phyloP scores from a whole-genome alignment of 768 basidiomycete species.

The Hypholoma fasciculare region DNA sequence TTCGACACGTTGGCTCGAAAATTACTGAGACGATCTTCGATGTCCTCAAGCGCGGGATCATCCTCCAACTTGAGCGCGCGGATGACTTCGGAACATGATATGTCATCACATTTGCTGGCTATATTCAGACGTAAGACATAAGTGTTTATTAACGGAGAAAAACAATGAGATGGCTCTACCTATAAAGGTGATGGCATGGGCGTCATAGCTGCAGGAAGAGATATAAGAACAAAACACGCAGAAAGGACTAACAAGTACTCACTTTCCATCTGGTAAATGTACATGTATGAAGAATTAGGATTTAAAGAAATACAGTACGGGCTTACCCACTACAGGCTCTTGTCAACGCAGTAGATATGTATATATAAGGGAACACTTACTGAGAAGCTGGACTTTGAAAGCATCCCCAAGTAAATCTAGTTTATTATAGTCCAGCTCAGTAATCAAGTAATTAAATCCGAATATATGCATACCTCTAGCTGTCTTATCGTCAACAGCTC shows the following conservation, averaged over 20 bases:
- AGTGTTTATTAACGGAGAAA: background rate
- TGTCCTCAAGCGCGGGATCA: conserved; percentile 50
- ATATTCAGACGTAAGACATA: background rate
- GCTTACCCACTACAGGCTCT: conserved; percentile 43
- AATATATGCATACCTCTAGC: conserved; percentile 43
- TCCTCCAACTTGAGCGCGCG: conserved; percentile 48
- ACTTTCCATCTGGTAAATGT: conserved; percentile 51
- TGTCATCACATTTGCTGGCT: conserved; percentile 67
- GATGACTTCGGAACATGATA: conserved; percentile 60
- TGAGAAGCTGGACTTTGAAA: conserved; percentile 63
- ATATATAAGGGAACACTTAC: conserved; percentile 30
- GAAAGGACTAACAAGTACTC: conserved; percentile 20
- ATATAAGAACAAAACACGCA: background rate
- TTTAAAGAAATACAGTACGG: background rate
- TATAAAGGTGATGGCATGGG: conserved; percentile 60
- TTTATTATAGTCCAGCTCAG: background rate
- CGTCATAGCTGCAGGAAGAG: conserved; percentile 47
- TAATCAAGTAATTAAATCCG: background rate
- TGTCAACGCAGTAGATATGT: conserved; percentile 6
- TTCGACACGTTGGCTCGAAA: conserved; percentile 34
- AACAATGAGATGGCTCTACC: conserved; percentile 28
- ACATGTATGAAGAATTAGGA: background rate
- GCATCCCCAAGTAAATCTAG: conserved; percentile 64
- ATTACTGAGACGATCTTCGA: conserved; percentile 45
- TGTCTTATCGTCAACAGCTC: conserved; percentile 66